phyloP scores from a whole-genome alignment of 2,329 filamentous ascomycete genomes.

The Ophiostoma ips region DNA sequence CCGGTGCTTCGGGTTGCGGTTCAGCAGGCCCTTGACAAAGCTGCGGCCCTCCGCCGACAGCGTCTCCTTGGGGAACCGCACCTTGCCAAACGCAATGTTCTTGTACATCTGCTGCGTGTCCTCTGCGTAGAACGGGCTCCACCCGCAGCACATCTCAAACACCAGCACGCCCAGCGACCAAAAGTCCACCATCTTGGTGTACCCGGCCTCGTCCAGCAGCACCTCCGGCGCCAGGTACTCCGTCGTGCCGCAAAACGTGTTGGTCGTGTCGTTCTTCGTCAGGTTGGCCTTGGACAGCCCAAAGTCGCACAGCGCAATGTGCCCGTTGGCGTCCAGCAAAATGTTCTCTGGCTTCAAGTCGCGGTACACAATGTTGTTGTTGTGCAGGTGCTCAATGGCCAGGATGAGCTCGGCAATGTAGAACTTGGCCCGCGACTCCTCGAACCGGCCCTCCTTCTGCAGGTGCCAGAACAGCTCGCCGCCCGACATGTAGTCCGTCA shows the following conservation, averaged over 20 bases:
- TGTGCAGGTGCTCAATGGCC: constrained; percentile 85
- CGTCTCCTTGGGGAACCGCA: constrained; percentile 88
- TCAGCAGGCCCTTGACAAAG: constrained; percentile 94
- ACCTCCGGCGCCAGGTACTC: constrained; percentile 96
- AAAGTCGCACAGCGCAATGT: constrained; percentile 96
- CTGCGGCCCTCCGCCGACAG: constrained; percentile 89
- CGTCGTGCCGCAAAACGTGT: constrained; percentile 96
- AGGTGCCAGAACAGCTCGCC: constrained; percentile 98
- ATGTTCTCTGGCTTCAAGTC: constrained; percentile 98
- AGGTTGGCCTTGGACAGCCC: constrained; percentile 95
- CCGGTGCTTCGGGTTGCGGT: constrained; percentile 91
- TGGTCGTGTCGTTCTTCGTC: constrained; percentile 93
- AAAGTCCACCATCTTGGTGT: constrained; percentile 99
- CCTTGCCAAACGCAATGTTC: constrained; percentile 98
- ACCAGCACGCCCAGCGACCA: constrained; percentile 96
- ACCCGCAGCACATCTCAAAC: constrained; percentile 99
- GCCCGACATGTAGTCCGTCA: constrained; percentile 98
- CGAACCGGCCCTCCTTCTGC: constrained; percentile 91
- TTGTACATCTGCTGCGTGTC: constrained; percentile 99
- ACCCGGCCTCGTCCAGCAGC: constrained; percentile 86
- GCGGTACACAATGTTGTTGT: constrained; percentile 95
- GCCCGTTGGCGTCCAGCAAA: constrained; percentile 86
- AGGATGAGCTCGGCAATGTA: constrained; percentile 97
- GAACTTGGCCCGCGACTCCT: constrained; percentile 90
- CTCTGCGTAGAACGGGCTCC: constrained; percentile 97